A percentile compares a stretch with the other conserved stretches of the same genome.
phyloP scores from a whole-genome alignment of 129 eudicot genomes.

The Arctium minus region DNA sequence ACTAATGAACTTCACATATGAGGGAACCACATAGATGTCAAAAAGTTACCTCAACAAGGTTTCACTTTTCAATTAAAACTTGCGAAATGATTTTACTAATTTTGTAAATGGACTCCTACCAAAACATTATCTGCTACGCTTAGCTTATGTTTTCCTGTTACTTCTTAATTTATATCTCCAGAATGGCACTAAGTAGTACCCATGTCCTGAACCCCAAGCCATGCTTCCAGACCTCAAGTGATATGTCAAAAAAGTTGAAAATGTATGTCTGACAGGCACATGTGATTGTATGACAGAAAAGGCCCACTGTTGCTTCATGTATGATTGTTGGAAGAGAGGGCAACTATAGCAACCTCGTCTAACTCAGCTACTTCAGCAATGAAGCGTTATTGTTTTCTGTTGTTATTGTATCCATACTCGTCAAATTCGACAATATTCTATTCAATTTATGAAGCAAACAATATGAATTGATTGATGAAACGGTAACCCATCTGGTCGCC shows the following conservation, averaged over 20 bases:
- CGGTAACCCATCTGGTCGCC: neutral
- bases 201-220: neutral
- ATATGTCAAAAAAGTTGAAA: neutral
- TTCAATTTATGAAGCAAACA: neutral
- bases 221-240: neutral
- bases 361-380: neutral
- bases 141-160: neutral
- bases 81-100: neutral
- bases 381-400: neutral
- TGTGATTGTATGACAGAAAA: neutral
- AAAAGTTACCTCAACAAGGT: neutral
- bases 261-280: neutral
- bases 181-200: neutral
- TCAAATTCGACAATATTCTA: neutral
- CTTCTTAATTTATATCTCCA: neutral
- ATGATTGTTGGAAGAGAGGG: neutral
- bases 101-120: neutral
- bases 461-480: neutral
- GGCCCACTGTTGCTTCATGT: neutral
- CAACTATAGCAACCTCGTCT: neutral
- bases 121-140: neutral
- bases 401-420: neutral
- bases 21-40: neutral
- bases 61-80: neutral
- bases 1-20: neutral